Conservation (phyloP, 345 rosid genomes). For the Erodium maritimum region DNA sequence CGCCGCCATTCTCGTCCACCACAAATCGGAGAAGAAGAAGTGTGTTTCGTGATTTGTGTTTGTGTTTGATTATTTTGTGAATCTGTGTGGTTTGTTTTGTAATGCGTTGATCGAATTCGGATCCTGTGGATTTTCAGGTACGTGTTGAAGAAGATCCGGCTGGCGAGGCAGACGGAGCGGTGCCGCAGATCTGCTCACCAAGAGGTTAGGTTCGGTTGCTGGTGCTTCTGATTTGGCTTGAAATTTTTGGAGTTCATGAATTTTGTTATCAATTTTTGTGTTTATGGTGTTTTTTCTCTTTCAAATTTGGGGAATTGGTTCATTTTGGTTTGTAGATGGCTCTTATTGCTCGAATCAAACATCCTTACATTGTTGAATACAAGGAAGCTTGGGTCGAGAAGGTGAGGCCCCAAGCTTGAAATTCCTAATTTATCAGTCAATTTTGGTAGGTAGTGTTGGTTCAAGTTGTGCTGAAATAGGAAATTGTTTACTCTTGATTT, state of each 20-base stretch:
- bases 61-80: slow-evolving; percentile 4
- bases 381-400: slow-evolving; percentile 99
- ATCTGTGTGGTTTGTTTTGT: slow-evolving; percentile 5
- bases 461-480: slow-evolving; percentile 9
- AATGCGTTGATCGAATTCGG: background rate
- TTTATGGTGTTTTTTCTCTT: background rate
- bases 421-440: background rate
- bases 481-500: slow-evolving; percentile 14
- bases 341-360: slow-evolving; percentile 77
- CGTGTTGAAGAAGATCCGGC: slow-evolving; percentile 95
- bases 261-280: background rate
- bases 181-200: slow-evolving; percentile 98
- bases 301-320: background rate
- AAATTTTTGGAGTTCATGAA: background rate
- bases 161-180: slow-evolving; percentile 92
- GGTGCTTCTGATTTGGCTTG: background rate
- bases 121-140: slow-evolving; percentile 32
- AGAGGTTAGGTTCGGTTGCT: slow-evolving; percentile 40
- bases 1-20: slow-evolving; percentile 89
- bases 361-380: slow-evolving; percentile 89
- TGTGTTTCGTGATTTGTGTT: slow-evolving; percentile 2
- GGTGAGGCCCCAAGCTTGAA: slow-evolving; percentile 27
- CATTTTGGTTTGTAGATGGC: slow-evolving; percentile 54
- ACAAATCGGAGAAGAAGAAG: slow-evolving; percentile 91
- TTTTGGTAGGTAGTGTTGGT: background rate